Conservation (phyloP, 768 basidiomycete species). For the Kwoniella sp. region DNA sequence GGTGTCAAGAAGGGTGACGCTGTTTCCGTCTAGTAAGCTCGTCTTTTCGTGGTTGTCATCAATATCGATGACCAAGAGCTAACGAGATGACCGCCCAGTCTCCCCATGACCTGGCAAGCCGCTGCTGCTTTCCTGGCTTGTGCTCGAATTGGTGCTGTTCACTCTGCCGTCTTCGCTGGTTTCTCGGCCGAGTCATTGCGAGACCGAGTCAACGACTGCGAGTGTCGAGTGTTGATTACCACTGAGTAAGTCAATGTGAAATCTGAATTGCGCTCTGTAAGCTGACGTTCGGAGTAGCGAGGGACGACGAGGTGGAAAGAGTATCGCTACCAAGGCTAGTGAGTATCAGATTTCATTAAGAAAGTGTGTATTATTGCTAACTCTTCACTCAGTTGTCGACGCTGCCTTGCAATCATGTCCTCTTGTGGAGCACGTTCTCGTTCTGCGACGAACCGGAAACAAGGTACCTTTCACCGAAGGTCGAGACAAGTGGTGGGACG, state of each 20-base stretch:
- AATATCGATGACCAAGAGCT: not conserved
- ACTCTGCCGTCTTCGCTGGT: constrained; percentile 96
- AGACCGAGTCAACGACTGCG: constrained; percentile 87
- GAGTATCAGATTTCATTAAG: constrained; percentile 13
- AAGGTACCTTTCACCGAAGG: constrained; percentile 78
- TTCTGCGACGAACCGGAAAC: constrained; percentile 83
- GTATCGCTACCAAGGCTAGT: constrained; percentile 67
- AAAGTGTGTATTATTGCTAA: constrained; percentile 1
- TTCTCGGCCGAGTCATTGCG: constrained; percentile 93
- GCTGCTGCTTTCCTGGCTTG: constrained; percentile 97
- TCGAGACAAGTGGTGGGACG: constrained; percentile 95
- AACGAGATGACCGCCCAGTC: constrained; percentile 21
- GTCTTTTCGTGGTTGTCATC: not conserved
- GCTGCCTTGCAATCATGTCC: constrained; percentile 83
- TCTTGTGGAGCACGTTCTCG: constrained; percentile 83
- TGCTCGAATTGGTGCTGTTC: constrained; percentile 92
- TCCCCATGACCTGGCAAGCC: constrained; percentile 67
- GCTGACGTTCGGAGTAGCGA: constrained; percentile 59
- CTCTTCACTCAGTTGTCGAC: constrained; percentile 70
- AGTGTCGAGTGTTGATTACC: constrained; percentile 87
- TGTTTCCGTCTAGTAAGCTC: constrained; percentile 55
- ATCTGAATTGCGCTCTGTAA: not conserved
- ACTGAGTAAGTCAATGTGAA: constrained; percentile 71
- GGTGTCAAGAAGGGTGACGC: constrained; percentile 90
- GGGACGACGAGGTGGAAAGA: constrained; percentile 88